Evolutionary conservation across 2,329 filamentous ascomycete species (phyloP).

Genomic region (Stemphylium beticola): DNA sequence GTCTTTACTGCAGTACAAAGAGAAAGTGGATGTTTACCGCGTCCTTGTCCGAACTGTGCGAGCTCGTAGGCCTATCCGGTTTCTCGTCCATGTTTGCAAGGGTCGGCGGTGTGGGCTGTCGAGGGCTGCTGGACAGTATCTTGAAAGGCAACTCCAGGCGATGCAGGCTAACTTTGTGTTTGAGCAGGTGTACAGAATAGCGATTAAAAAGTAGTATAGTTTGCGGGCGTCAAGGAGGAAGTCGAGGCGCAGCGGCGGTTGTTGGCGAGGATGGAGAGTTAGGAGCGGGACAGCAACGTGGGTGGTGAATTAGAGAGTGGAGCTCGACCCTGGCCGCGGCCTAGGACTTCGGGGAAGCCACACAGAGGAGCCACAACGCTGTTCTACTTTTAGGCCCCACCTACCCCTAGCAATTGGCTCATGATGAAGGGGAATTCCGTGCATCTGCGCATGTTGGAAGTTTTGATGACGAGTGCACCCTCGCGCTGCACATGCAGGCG

Average conservation of each 20-base stretch:
- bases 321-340: slow-evolving; percentile 15
- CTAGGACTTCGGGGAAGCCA: slow-evolving; percentile 13
- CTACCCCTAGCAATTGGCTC: neutral
- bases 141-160: slow-evolving; percentile 25
- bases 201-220: slow-evolving; percentile 9
- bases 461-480: slow-evolving; percentile 7
- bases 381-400: neutral
- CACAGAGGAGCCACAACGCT: slow-evolving; percentile 13
- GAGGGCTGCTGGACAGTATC: slow-evolving; percentile 11
- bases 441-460: neutral
- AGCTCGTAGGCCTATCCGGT: slow-evolving; percentile 37
- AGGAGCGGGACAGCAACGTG: slow-evolving; percentile 16
- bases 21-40: slow-evolving; percentile 26
- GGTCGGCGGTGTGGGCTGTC: slow-evolving; percentile 17
- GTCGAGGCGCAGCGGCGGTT: neutral
- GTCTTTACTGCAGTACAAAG: neutral
- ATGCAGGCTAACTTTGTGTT: slow-evolving; percentile 11
- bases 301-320: slow-evolving; percentile 23
- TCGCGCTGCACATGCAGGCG: slow-evolving; percentile 5
- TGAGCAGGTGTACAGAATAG: slow-evolving; percentile 7
- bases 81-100: slow-evolving; percentile 30
- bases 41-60: slow-evolving; percentile 42
- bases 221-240: slow-evolving; percentile 2
- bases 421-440: neutral
- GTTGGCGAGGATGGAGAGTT: slow-evolving; percentile 14